These are phyloP conservation scores for Tephrocybe rancida DNA, from an alignment of 768 basidiomycete genomes.

Conservation along the genomic window DNA sequence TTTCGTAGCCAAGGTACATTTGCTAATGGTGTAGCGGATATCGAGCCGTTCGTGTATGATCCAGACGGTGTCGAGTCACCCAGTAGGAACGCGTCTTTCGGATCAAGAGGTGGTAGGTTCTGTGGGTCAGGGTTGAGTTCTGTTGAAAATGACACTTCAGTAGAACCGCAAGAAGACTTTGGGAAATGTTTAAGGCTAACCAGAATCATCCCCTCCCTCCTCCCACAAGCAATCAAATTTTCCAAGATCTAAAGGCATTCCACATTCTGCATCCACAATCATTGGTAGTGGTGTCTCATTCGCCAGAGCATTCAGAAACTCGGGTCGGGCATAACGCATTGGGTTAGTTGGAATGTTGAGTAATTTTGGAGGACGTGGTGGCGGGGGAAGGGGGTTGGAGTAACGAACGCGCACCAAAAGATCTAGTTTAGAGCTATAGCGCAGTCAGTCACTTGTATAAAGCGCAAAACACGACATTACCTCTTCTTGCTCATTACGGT, in stretches of 20 bases:
- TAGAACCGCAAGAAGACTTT: no score
- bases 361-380: constrained; percentile 96
- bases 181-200: constrained; percentile 45
- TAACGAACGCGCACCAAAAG: constrained; percentile 93
- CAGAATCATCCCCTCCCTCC: constrained; percentile 69
- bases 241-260: constrained; percentile 92
- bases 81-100: constrained; percentile 76
- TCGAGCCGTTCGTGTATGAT: constrained; percentile 44
- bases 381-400: constrained; percentile 90
- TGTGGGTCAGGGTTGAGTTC: constrained; percentile 67
- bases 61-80: constrained; percentile 58
- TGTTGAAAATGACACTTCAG: no score
- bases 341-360: constrained; percentile 91
- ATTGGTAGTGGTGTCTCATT: constrained; percentile 87
- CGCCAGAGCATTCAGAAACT: constrained; percentile 80
- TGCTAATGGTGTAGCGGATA: constrained; percentile 48
- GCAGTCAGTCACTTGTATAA: constrained; percentile 12
- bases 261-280: constrained; percentile 96
- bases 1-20: constrained; percentile 92
- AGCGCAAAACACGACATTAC: constrained; percentile 3
- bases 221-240: constrained; percentile 85
- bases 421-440: constrained; percentile 68
- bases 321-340: constrained; percentile 83
- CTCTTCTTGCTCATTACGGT: constrained; percentile 27
- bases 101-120: constrained; percentile 64